Conservation (phyloP, 208 protist species). For the Leishmania tropica region DNA sequence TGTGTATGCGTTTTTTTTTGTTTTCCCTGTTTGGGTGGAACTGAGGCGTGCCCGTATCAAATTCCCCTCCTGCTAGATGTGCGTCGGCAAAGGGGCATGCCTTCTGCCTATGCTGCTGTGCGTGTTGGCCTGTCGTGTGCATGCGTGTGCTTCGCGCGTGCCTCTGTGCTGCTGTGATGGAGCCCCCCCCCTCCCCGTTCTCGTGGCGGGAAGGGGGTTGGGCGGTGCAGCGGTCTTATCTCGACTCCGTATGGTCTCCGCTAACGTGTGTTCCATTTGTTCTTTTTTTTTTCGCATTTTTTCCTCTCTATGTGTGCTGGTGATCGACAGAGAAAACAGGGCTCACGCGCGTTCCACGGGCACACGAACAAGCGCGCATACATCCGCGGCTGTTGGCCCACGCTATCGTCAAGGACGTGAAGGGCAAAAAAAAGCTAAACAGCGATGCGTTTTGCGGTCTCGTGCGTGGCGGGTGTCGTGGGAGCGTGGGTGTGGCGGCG, state of each 20-base stretch:
- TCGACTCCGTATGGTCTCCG: not conserved
- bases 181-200: not conserved
- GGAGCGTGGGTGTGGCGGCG: constrained; percentile 34
- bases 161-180: not conserved
- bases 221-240: not conserved
- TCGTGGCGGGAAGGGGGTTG: not conserved
- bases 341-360: not conserved
- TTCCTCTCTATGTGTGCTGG: not conserved
- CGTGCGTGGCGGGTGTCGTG: constrained; percentile 33
- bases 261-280: not conserved
- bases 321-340: not conserved
- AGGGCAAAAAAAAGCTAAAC: not conserved
- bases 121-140: not conserved
- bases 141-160: not conserved
- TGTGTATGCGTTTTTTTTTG: too few relatives aligned
- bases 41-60: not conserved
- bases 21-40: too few relatives aligned
- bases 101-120: not conserved
- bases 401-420: not conserved
- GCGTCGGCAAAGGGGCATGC: not conserved
- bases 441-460: constrained; percentile 51
- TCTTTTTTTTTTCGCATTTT: not conserved
- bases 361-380: not conserved
- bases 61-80: too few relatives aligned
- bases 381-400: not conserved